Conservation (phyloP, 495 filamentous ascomycete genomes). For the Mycothermus thermophilus region DNA sequence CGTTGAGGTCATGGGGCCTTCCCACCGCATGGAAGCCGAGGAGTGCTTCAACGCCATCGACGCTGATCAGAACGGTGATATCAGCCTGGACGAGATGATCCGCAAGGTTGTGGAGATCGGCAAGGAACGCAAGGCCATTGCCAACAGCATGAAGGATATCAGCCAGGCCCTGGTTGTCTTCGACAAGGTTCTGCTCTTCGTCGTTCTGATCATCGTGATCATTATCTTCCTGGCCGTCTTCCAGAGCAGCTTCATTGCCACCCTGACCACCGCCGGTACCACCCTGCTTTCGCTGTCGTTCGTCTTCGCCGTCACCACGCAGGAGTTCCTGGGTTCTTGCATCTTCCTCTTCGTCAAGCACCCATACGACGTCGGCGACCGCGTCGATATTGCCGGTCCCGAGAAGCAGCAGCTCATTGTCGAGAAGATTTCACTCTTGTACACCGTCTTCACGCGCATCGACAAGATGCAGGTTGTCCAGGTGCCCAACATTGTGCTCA, state of each 20-base stretch:
- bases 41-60: constrained; percentile 73
- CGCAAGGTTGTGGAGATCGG: constrained; percentile 70
- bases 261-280: constrained; percentile 89
- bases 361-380: constrained; percentile 78
- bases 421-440: constrained; percentile 88
- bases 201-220: constrained; percentile 66
- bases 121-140: constrained; percentile 70
- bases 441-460: constrained; percentile 80
- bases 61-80: constrained; percentile 80
- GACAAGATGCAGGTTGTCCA: constrained; percentile 73
- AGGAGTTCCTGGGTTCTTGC: constrained; percentile 89
- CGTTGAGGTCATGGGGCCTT: constrained; percentile 67
- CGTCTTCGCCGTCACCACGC: constrained; percentile 78
- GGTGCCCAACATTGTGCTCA: constrained; percentile 78
- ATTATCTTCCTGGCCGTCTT: constrained; percentile 88
- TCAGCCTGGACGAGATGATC: constrained; percentile 91
- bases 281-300: constrained; percentile 86
- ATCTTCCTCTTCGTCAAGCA: constrained; percentile 99
- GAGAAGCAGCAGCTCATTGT: constrained; percentile 58
- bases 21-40: constrained; percentile 57
- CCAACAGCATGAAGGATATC: constrained; percentile 89
- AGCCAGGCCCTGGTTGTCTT: constrained; percentile 86
- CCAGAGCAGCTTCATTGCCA: constrained; percentile 68
- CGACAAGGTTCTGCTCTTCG: constrained; percentile 64
- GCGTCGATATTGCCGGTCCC: constrained; percentile 63